Evolutionary conservation across 2,329 filamentous ascomycete genomes (phyloP), one percentile per base, ranked within the genome.

Genomic region (Colletotrichum chrysophilum): DNA sequence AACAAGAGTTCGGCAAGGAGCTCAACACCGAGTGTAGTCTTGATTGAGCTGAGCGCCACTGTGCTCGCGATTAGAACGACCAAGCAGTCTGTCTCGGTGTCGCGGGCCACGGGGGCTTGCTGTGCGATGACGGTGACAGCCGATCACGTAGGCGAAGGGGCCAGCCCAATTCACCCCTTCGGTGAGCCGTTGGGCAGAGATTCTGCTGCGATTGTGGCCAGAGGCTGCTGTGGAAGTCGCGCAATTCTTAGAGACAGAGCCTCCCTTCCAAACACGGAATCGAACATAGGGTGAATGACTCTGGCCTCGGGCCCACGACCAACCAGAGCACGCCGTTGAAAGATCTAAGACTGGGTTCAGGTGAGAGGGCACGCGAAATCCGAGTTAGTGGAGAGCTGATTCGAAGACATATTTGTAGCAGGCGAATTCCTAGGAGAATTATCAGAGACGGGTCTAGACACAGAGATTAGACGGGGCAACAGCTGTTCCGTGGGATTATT

Each of bases 31-130:
- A 43, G 3, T 77, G n/a, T 79, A 2, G 79, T 78, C 56, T 82
- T 84, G 32, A 84, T 55, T 4, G 79, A 78, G 65, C 81, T 84
- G 2, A 84, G 38, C 7, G 76, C 80, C 4, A 79, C 74, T 3
- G 80, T 68, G 0, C 69, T 75, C 2, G 79, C 56, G 1, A 80
- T 80, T 1, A 77, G 78, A 24, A 82, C 74, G 21, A 82, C 78
- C 1, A 80, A 84, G 6, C 82, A 82, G 13, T 80, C 77, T 8
- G 83, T 84, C 75, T 85, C 82, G 21, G 81, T 82, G 9, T 79
- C 82, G 30, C 84, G 79, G 10, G 81, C 79, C 5, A 85, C 75
- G 32, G 83, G 83, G 32, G 71, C 74, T 30, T 81, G 82, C 0
- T 83, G 82, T 5, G 82, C 81, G 0, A 82, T 79, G 0, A 83